Evolutionary conservation across 257 asterid species (phyloP), one percentile per base, ranked within the genome.

Genomic region (Striga asiatica): DNA sequence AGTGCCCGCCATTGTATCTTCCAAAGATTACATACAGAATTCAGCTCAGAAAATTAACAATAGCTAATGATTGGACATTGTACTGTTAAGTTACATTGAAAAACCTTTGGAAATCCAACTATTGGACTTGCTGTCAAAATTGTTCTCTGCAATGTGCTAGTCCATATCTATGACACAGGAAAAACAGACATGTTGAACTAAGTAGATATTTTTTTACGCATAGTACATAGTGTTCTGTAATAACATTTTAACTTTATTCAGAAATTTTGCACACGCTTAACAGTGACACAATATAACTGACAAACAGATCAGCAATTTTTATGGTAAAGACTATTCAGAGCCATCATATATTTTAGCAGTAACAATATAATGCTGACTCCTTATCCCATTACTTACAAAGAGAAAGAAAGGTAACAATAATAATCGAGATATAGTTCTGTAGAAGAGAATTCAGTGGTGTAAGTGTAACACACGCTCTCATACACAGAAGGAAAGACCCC

Each of bases 1-100:
- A 92, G 93, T 35, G 97, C 99, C 53, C 97, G 95, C 99, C 97
- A 92, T 81, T 92, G 99, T 71, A 92, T 84, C 99, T 92, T 67
- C 65, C 67, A 45, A 54, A 42, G 39, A 38, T 65, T 47, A 55
- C n/a, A 65, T 52, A 62, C 51, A 57, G 56, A 20, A 17, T 25
- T 61, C 66, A 61, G 61, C 56, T 58, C 28, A 45, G 58, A 39
- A 37, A 58, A 50, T 37, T 17, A 56, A 56, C 46, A 37, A 61
- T 31, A 46, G 57, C 42, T 3, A n/a, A 58, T 34, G 37, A 67
- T 28, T 31, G 17, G 65, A 32, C 20, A 23, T 21, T 55, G 52
- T 18, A 16, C 23, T 25, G 47, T 56, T 37, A 41, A 69, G 55
- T 8, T 50, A 48, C 51, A 38, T 32, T 60, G 55, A 19, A 61